Conservation (phyloP, 2,329 filamentous ascomycete species). For the Apiospora marii region DNA sequence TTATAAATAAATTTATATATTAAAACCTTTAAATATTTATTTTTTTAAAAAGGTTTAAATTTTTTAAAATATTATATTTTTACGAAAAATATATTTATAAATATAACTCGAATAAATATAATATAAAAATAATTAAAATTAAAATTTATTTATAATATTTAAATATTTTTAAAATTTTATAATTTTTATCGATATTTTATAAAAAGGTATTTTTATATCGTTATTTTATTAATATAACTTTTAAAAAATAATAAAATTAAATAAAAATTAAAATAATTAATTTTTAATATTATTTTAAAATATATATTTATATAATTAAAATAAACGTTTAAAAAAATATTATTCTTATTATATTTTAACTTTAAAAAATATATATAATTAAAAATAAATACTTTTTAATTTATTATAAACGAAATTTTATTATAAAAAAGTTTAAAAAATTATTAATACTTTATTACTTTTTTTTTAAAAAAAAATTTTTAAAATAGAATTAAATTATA, state of each 20-base stretch:
- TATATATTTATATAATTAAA: background rate
- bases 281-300: background rate
- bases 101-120: background rate
- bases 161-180: slow-evolving; percentile 3
- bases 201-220: background rate
- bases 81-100: slow-evolving; percentile 1
- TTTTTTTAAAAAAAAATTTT: too few species aligned
- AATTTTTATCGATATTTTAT: slow-evolving; percentile 5
- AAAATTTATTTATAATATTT: slow-evolving; percentile 11
- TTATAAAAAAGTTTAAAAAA: too few species aligned
- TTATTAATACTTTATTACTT: too few species aligned
- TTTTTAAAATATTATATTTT: background rate
- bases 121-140: slow-evolving; percentile 12
- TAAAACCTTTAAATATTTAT: background rate
- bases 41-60: background rate
- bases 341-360: background rate
- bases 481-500: too few species aligned
- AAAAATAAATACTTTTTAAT: background rate
- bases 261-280: slow-evolving; percentile 1
- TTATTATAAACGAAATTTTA: background rate
- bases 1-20: background rate
- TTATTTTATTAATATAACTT: background rate
- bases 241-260: background rate
- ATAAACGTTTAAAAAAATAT: background rate
- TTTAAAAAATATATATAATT: background rate